Conservation (phyloP, 768 basidiomycete genomes). For the Dacryopinax spathularia region DNA sequence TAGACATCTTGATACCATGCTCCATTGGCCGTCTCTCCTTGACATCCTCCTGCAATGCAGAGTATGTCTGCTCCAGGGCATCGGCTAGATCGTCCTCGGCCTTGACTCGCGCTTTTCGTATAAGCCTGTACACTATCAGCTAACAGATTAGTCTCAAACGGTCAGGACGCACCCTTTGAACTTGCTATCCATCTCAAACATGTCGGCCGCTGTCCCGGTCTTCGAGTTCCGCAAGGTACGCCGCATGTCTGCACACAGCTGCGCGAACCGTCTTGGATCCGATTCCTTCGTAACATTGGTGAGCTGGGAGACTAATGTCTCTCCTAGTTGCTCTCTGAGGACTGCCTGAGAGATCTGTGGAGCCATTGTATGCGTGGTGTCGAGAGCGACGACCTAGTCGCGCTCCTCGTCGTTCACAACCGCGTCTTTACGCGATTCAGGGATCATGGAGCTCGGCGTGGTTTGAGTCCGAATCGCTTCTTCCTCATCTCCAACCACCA, state of each 20-base stretch:
- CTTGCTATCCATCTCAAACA: constrained; percentile 1
- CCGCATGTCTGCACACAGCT: neutral
- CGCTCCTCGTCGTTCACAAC: neutral
- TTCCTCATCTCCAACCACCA: neutral
- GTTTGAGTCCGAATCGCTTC: too few relatives aligned
- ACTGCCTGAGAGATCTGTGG: neutral
- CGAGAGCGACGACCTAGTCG: neutral
- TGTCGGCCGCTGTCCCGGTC: neutral
- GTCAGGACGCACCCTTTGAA: neutral
- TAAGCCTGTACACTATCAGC: constrained; percentile 28
- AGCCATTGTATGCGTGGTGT: neutral
- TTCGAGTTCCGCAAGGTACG: constrained; percentile 1
- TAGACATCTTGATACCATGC: constrained; percentile 19
- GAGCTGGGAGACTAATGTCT: neutral
- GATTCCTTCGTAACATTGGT: neutral
- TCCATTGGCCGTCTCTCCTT: constrained; percentile 29
- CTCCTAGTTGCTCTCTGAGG: neutral
- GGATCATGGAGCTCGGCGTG: too few relatives aligned
- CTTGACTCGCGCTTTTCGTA: constrained; percentile 56
- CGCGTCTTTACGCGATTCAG: constrained; percentile 2
- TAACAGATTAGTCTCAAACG: neutral
- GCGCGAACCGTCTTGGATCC: neutral
- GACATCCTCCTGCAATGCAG: neutral
- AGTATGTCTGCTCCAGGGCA: constrained; percentile 43
- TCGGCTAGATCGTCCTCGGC: constrained; percentile 46